phyloP scores from a whole-genome alignment of 768 basidiomycete species.

The Mycena olivaceomarginata region DNA sequence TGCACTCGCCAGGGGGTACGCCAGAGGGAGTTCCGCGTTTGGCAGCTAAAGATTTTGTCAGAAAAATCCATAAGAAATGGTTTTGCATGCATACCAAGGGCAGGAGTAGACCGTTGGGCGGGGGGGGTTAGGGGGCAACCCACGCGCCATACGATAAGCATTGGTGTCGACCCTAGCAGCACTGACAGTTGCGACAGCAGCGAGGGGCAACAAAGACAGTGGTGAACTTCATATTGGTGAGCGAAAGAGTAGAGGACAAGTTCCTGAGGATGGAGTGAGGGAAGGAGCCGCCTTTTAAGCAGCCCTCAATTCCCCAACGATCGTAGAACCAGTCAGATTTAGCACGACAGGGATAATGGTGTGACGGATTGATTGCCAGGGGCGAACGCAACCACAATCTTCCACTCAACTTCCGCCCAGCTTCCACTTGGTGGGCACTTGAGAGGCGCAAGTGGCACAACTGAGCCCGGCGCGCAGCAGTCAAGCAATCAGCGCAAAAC shows the following conservation, averaged over 20 bases:
- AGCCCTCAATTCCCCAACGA: conserved; percentile 18
- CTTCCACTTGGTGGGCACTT: conserved; percentile 24
- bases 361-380: conserved; percentile 24
- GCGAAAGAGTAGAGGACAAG: conserved; percentile 19
- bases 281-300: conserved; percentile 19
- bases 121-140: conserved; percentile 24
- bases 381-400: conserved; percentile 13
- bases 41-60: conserved; percentile 23
- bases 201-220: conserved; percentile 13
- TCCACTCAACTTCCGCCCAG: conserved; percentile 8
- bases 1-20: conserved; percentile 1
- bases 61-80: conserved; percentile 28
- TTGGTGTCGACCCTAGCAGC: conserved; percentile 24
- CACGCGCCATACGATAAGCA: conserved; percentile 25
- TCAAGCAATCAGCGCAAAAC: conserved; percentile 21
- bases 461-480: conserved; percentile 15
- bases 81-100: conserved; percentile 25
- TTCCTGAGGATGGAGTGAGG: conserved; percentile 19
- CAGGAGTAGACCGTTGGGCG: conserved; percentile 18
- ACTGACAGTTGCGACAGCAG: conserved; percentile 16
- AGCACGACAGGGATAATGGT: conserved; percentile 24
- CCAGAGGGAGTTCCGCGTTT: conserved; percentile 25
- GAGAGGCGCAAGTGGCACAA: conserved; percentile 19
- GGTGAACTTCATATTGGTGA: conserved; percentile 20
- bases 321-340: conserved; percentile 26